phyloP scores from a whole-genome alignment of 305 asterid genomes.

The Fraxinus albicans region DNA sequence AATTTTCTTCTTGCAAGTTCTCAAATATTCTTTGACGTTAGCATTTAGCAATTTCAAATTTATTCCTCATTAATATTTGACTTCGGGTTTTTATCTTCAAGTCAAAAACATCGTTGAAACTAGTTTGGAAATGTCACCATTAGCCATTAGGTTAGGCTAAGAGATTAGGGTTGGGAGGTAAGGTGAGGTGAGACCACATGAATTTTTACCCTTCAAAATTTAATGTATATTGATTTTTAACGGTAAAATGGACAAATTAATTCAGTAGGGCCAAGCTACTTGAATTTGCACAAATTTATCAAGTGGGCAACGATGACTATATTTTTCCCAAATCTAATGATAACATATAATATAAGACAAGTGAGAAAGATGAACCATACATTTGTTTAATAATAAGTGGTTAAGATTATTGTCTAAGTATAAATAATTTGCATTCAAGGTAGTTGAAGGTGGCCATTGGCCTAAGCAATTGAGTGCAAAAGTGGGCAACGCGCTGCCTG shows the following conservation, averaged over 20 bases:
- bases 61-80: not conserved
- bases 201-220: not conserved
- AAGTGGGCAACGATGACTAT: not conserved
- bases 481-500: slow-evolving; percentile 39
- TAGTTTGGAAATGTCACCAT: not conserved
- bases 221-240: not conserved
- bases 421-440: slow-evolving; percentile 59
- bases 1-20: not conserved
- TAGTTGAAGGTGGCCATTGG: slow-evolving; percentile 42
- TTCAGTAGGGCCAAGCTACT: not conserved
- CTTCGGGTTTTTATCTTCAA: not conserved
- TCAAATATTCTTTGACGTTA: no score
- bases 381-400: slow-evolving; percentile 40
- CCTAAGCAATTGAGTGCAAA: slow-evolving; percentile 34
- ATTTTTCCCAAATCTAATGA: slow-evolving; percentile 17
- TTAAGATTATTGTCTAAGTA: slow-evolving; percentile 38
- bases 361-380: slow-evolving; percentile 38
- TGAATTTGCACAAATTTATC: not conserved
- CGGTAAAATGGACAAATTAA: not conserved
- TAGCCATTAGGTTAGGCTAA: not conserved
- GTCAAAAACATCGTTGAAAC: no score
- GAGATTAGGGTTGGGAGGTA: not conserved
- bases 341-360: slow-evolving; percentile 8
- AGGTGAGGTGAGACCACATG: not conserved
- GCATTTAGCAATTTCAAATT: not conserved